Evolutionary conservation across 345 rosid species (phyloP).

Genomic region (Salix udensis): DNA sequence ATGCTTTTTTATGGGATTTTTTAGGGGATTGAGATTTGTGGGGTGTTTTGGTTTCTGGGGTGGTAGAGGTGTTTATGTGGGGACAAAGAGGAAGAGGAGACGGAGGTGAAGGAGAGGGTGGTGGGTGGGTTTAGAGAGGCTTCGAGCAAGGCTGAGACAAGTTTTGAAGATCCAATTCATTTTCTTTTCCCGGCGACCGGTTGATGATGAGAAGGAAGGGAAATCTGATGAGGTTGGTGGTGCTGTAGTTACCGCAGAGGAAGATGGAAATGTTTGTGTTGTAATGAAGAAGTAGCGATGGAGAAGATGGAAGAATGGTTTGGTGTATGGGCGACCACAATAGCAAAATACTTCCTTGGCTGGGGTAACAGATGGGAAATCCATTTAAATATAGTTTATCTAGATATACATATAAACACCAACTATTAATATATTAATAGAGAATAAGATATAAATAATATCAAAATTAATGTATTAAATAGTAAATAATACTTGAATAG

Average conservation of each 20-base stretch:
- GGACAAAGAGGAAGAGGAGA: conserved; percentile 75
- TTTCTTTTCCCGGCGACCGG: conserved; percentile 15
- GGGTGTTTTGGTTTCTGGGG: background rate
- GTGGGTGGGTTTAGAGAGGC: conserved; percentile 40
- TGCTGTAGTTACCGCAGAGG: conserved; percentile 9
- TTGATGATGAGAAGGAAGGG: conserved; percentile 4
- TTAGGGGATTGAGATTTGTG: background rate
- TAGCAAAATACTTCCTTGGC: too few species aligned
- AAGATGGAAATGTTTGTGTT: background rate
- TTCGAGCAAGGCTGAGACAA: conserved; percentile 26
- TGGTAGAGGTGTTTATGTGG: conserved; percentile 42
- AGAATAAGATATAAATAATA: too few species aligned
- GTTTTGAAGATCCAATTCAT: conserved; percentile 43
- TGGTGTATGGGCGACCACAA: background rate
- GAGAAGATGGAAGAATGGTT: background rate
- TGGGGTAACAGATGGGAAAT: background rate
- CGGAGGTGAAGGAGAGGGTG: conserved; percentile 65
- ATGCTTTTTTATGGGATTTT: background rate
- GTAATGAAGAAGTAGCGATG: background rate
- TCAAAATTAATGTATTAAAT: too few species aligned
- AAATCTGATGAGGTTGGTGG: background rate
- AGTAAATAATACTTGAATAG: too few species aligned
- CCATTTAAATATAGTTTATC: too few species aligned
- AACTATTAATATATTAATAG: too few species aligned
- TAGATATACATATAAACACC: too few species aligned